Percentiles rank a stretch among this genome's conserved stretches.
phyloP scores from a whole-genome alignment of 1,284 basidiomycete genomes.

The Naganishia albida region DNA sequence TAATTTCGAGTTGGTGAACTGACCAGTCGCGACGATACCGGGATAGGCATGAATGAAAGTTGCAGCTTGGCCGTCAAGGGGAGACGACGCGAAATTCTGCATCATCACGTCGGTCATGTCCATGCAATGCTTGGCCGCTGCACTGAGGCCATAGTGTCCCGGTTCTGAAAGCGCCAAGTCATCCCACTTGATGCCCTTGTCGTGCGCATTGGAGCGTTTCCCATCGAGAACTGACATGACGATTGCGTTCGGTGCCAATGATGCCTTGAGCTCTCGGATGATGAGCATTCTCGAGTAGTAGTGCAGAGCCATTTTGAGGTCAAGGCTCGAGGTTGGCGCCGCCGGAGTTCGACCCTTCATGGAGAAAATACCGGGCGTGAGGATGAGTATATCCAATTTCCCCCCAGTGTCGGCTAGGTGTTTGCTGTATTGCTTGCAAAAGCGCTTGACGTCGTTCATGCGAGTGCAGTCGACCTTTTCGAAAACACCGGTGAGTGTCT shows the following conservation, averaged over 20 bases:
- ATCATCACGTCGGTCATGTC: constrained; percentile 27
- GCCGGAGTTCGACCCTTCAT: constrained; percentile 23
- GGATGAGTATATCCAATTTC: constrained; percentile 23
- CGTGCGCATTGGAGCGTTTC: constrained; percentile 6
- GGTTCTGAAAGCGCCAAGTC: constrained; percentile 19
- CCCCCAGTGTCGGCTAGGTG: not conserved
- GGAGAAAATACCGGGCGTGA: constrained; percentile 26
- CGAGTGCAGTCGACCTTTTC: constrained; percentile 15
- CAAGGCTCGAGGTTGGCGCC: constrained; percentile 2
- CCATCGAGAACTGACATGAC: constrained; percentile 29
- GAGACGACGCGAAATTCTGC: constrained; percentile 13
- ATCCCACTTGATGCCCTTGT: constrained; percentile 15
- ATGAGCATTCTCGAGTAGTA: constrained; percentile 29
- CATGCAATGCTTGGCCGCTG: constrained; percentile 7
- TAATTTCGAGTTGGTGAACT: not conserved
- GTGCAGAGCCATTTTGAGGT: constrained; percentile 29
- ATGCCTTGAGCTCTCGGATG: constrained; percentile 16
- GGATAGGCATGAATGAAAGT: constrained; percentile 29
- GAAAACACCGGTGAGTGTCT: not conserved
- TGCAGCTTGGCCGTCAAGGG: not conserved
- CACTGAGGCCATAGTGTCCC: constrained; percentile 9
- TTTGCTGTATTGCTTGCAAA: constrained; percentile 21
- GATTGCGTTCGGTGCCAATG: not conserved
- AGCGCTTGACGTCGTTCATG: constrained; percentile 30
- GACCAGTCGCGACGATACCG: constrained; percentile 24